phyloP scores from a whole-genome alignment of 2,329 filamentous ascomycete genomes.

The Phyllosticta paracitricarpa region DNA sequence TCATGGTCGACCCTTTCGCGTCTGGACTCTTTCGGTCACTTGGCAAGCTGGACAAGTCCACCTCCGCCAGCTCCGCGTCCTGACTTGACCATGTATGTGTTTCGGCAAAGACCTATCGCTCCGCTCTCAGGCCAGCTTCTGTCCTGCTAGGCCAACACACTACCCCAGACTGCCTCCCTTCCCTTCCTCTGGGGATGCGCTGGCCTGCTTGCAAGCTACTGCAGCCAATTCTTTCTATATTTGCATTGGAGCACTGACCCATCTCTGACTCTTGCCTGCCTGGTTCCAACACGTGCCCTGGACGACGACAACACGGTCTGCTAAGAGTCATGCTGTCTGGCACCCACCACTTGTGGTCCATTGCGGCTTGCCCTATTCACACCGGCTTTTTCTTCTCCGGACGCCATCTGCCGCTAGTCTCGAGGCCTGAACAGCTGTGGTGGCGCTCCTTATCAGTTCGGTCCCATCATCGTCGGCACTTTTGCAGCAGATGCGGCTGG shows the following conservation, averaged over 20 bases:
- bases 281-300: neutral
- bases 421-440: neutral
- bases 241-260: conserved; percentile 1
- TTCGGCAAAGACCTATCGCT: neutral
- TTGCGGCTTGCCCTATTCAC: neutral
- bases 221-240: conserved; percentile 1
- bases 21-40: neutral
- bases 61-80: neutral
- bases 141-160: neutral
- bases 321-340: neutral
- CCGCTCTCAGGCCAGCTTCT: neutral
- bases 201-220: neutral
- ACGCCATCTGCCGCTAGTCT: neutral
- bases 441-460: neutral
- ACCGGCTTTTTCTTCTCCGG: neutral
- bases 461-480: neutral
- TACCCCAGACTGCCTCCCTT: neutral
- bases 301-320: neutral
- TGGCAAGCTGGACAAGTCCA: neutral
- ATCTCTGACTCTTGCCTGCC: neutral
- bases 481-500: neutral
- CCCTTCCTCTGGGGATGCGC: neutral
- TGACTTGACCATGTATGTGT: neutral
- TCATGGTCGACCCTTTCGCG: neutral
- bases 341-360: neutral